A percentile compares a stretch with the other conserved stretches of the same genome.
phyloP scores from a whole-genome alignment of 768 basidiomycete genomes.

The Fomitopsis serialis region DNA sequence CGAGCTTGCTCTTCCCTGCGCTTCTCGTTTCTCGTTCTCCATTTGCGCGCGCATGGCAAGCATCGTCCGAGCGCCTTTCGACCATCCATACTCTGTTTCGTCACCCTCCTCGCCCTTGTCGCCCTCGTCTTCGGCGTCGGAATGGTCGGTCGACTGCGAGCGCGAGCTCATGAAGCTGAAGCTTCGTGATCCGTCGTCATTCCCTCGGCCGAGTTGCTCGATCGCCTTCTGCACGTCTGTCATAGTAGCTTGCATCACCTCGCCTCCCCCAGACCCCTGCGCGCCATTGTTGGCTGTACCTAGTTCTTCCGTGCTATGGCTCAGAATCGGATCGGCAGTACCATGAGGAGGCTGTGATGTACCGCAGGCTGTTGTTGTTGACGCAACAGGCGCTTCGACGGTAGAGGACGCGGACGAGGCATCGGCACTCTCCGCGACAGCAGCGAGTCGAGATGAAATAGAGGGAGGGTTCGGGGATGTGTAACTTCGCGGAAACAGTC shows the following conservation, averaged over 20 bases:
- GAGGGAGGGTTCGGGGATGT: conserved; percentile 56
- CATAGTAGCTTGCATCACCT: conserved; percentile 82
- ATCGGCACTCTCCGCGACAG: background rate
- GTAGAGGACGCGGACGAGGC: conserved; percentile 1
- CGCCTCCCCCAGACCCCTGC: conserved; percentile 32
- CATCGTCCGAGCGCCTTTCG: conserved; percentile 57
- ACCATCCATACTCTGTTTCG: conserved; percentile 52
- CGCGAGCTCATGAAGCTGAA: conserved; percentile 74
- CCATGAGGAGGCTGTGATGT: background rate
- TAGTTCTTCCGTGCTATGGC: background rate
- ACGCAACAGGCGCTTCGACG: conserved; percentile 9
- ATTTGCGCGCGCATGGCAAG: conserved; percentile 66
- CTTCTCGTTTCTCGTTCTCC: conserved; percentile 53
- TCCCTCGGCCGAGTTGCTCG: conserved; percentile 69
- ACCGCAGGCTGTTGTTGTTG: background rate
- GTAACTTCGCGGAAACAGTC: conserved; percentile 89
- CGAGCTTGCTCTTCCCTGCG: conserved; percentile 22
- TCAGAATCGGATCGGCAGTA: background rate
- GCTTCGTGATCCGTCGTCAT: conserved; percentile 54
- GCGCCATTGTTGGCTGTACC: background rate
- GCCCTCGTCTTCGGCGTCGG: conserved; percentile 40
- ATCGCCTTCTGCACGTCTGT: conserved; percentile 90
- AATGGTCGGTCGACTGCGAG: conserved; percentile 39
- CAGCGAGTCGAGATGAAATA: conserved; percentile 18
- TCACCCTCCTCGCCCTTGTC: conserved; percentile 55